Conservation (phyloP, 805 yeast species). For the Groenewaldozyma salmanticensis region DNA sequence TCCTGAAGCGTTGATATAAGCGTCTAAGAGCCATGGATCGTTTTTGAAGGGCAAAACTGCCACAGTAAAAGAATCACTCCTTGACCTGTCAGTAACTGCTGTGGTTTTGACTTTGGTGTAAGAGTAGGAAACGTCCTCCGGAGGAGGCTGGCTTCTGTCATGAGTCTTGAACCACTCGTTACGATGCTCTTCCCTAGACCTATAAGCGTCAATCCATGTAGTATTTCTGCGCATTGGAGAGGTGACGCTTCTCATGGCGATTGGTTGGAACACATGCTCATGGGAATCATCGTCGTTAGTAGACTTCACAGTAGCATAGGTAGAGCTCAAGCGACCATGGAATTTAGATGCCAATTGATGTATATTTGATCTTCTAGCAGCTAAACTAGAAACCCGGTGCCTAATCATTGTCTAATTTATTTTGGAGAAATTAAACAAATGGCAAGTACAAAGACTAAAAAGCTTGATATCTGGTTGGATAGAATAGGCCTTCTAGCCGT, state of each 20-base stretch:
- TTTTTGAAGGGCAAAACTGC: constrained; percentile 68
- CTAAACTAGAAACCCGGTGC: too few relatives aligned
- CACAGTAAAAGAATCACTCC: constrained; percentile 52
- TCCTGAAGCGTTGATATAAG: constrained; percentile 86
- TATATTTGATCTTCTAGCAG: too few relatives aligned
- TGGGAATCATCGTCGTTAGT: constrained; percentile 1
- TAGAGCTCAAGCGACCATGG: too few relatives aligned
- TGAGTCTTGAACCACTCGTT: constrained; percentile 54
- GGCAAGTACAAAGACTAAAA: too few relatives aligned
- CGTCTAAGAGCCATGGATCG: constrained; percentile 72
- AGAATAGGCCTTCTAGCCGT: too few relatives aligned
- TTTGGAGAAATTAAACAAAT: too few relatives aligned
- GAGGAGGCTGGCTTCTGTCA: constrained; percentile 44
- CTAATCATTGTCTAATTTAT: too few relatives aligned
- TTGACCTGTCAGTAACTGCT: constrained; percentile 59
- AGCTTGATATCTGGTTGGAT: too few relatives aligned
- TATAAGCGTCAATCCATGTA: constrained; percentile 82
- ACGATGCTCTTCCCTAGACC: constrained; percentile 58
- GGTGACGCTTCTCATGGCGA: constrained; percentile 21
- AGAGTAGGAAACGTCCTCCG: constrained; percentile 29
- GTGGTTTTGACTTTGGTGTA: constrained; percentile 66
- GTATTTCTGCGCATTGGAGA: constrained; percentile 38
- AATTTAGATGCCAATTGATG: too few relatives aligned
- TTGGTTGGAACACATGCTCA: constrained; percentile 26
- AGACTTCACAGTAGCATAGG: neutral